Percentiles rank a stretch among this genome's conserved stretches.
Conservation (phyloP, 2,329 filamentous ascomycete species). For the Colletotrichum chrysophilum region DNA sequence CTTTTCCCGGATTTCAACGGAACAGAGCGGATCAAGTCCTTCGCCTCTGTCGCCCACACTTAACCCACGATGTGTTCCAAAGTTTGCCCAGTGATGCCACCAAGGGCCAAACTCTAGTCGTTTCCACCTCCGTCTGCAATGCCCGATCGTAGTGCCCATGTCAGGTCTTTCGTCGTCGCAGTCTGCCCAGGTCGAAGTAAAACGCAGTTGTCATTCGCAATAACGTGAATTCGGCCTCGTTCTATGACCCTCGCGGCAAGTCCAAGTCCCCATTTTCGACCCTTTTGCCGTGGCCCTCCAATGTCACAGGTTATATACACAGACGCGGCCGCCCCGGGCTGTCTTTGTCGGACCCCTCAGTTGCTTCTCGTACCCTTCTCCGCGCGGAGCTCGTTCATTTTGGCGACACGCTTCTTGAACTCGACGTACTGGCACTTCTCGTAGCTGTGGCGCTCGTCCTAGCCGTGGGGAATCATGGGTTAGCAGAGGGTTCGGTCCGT, state of each 20-base stretch:
- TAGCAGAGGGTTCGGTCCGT: not conserved
- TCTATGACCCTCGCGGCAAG: constrained; percentile 11
- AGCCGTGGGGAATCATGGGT: constrained; percentile 15
- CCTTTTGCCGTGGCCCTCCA: constrained; percentile 1
- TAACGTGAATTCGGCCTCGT: constrained; percentile 20
- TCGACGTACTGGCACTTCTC: constrained; percentile 99
- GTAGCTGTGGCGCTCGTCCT: constrained; percentile 97
- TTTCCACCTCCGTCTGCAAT: not conserved
- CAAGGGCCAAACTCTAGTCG: not conserved
- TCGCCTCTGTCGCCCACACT: not conserved
- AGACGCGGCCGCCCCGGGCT: constrained; percentile 9
- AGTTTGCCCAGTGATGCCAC: not conserved
- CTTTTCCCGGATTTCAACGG: not conserved
- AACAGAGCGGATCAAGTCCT: not conserved
- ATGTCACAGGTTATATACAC: constrained; percentile 20
- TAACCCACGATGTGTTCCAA: not conserved
- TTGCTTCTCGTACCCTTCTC: constrained; percentile 88
- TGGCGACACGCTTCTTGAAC: constrained; percentile 97
- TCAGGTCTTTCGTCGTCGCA: accelerated
- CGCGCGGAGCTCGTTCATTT: constrained; percentile 95
- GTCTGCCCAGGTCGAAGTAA: not conserved
- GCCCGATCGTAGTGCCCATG: not conserved
- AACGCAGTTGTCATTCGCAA: constrained; percentile 2
- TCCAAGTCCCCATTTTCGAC: not conserved
- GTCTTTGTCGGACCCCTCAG: constrained; percentile 43